phyloP scores from a whole-genome alignment of 495 filamentous ascomycete genomes.

The Elasticomyces elasticus region DNA sequence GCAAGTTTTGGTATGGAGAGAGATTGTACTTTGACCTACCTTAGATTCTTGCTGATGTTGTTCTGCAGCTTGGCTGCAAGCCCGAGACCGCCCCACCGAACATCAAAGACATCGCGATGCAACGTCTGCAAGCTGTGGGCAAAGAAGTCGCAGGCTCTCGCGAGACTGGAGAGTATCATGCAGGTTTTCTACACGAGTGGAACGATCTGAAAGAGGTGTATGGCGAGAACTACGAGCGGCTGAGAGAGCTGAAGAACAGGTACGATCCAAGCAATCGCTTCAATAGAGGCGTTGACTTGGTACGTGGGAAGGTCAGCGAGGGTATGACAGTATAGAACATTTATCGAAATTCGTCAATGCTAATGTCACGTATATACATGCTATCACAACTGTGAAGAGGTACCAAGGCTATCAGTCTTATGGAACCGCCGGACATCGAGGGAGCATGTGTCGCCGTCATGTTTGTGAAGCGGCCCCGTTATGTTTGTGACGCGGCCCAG shows the following conservation, averaged over 20 bases:
- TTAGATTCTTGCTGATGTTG: no score
- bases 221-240: conserved; percentile 24
- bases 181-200: conserved; percentile 15
- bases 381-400: no score
- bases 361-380: no score
- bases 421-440: no score
- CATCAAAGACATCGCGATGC: conserved; percentile 15
- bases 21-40: no score
- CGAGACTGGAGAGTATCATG: conserved; percentile 3
- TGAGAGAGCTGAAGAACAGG: conserved; percentile 23
- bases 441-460: no score
- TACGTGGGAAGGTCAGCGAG: conserved; percentile 6
- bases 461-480: no score
- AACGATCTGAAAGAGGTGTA: conserved; percentile 22
- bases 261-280: conserved; percentile 23
- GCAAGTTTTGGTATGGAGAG: no score
- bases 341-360: no score
- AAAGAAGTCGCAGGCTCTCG: conserved; percentile 8
- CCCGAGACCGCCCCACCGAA: conserved; percentile 8
- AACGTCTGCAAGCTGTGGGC: conserved; percentile 15
- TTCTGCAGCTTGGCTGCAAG: conserved; percentile 23
- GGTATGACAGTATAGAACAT: neutral
- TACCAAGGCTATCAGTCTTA: no score
- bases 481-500: no score
- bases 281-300: conserved; percentile 8